These are phyloP conservation scores for Agaricus bisporus DNA, from an alignment of 768 basidiomycete genomes.

Conservation along the genomic window DNA sequence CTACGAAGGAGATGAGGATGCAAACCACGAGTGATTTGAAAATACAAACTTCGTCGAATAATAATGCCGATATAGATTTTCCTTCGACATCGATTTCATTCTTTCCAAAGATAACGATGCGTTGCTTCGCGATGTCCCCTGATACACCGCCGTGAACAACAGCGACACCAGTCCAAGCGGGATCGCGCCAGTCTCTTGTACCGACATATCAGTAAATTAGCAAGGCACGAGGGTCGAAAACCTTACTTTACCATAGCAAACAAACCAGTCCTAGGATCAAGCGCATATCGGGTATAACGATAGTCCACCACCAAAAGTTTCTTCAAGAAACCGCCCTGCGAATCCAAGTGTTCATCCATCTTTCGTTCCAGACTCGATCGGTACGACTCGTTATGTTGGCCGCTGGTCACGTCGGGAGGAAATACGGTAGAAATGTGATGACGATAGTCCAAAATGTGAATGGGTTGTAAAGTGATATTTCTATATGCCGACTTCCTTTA, in stretches of 20 bases:
- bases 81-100: conserved; percentile 90
- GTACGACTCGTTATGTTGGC: conserved; percentile 18
- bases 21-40: neutral
- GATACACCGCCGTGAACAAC: conserved; percentile 63
- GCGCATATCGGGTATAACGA: conserved; percentile 84
- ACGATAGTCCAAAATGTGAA: conserved; percentile 64
- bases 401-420: conserved; percentile 25
- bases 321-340: conserved; percentile 33
- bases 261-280: conserved; percentile 78
- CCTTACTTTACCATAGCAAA: conserved; percentile 77
- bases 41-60: conserved; percentile 76
- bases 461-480: conserved; percentile 72
- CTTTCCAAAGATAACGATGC: conserved; percentile 68
- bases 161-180: conserved; percentile 56
- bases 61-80: conserved; percentile 69
- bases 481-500: conserved; percentile 71
- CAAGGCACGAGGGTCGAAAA: neutral
- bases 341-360: conserved; percentile 24
- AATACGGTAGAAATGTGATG: conserved; percentile 82
- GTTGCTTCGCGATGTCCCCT: conserved; percentile 49
- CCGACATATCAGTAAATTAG: neutral
- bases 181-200: conserved; percentile 86
- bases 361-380: conserved; percentile 23
- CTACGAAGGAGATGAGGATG: conserved; percentile 23
- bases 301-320: conserved; percentile 76